Evolutionary conservation across 179 eudicot genomes (phyloP).

Genomic region (Carnegiea gigantea): DNA sequence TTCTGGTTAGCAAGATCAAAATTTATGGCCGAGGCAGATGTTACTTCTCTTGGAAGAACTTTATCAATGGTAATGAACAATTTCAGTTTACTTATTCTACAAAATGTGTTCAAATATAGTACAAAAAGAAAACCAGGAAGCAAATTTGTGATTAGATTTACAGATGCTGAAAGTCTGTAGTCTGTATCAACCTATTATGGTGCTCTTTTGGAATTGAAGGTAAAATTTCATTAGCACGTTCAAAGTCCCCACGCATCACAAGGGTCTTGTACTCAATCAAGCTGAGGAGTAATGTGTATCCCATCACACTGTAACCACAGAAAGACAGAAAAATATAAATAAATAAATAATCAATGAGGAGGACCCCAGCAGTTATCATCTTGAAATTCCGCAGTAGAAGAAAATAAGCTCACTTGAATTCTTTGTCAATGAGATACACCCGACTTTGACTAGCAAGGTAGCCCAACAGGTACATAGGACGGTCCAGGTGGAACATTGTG

Average conservation of each 20-base stretch:
- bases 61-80: neutral
- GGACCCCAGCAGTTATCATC: conserved; percentile 16
- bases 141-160: neutral
- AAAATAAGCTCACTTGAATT: conserved; percentile 77
- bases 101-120: neutral
- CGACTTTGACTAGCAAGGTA: conserved; percentile 97
- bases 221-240: conserved; percentile 71
- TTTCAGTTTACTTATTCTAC: neutral
- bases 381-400: neutral
- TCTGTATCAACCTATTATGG: conserved; percentile 62
- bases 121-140: neutral
- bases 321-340: conserved; percentile 2
- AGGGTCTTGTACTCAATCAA: conserved; percentile 95
- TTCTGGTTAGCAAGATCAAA: neutral
- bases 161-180: neutral
- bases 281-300: conserved; percentile 85
- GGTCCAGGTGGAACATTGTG: conserved; percentile 98
- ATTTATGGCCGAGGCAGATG: neutral
- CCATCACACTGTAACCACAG: conserved; percentile 67
- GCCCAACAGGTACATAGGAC: conserved; percentile 97
- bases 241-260: conserved; percentile 96
- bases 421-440: conserved; percentile 93
- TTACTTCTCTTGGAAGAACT: neutral
- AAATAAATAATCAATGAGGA: conserved; percentile 11
- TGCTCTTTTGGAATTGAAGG: conserved; percentile 97